Percentiles rank a stretch among this genome's conserved stretches.
phyloP scores from a whole-genome alignment of 2,329 filamentous ascomycete genomes.

The Diaporthe sp. region DNA sequence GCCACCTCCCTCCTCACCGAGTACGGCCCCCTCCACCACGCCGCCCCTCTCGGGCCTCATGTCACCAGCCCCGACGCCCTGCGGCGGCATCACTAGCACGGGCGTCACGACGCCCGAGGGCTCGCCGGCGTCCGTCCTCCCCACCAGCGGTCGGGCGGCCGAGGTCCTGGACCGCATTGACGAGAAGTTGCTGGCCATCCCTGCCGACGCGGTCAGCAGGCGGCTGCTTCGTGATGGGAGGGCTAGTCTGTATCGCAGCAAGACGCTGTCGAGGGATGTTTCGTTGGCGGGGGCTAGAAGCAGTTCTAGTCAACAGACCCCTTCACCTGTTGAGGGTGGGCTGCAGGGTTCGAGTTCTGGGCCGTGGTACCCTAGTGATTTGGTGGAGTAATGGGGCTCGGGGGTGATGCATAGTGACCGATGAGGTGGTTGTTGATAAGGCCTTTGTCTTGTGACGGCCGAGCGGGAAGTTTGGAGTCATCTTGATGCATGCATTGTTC shows the following conservation, averaged over 20 bases:
- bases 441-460: neutral
- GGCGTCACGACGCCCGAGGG: neutral
- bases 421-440: too few relatives aligned
- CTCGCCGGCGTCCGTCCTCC: neutral
- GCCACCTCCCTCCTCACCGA: neutral
- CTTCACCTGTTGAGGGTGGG: neutral
- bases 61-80: neutral
- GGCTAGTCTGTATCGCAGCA: neutral
- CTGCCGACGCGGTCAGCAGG: constrained; percentile 12
- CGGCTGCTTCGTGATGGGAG: neutral
- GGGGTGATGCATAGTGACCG: too few relatives aligned
- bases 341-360: rapidly evolving
- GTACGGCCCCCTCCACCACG: neutral
- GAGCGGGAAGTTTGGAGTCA: neutral
- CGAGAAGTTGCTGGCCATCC: constrained; percentile 10
- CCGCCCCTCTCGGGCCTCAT: neutral
- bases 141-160: neutral
- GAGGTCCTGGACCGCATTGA: neutral
- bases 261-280: neutral
- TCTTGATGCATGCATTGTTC: neutral
- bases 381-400: neutral
- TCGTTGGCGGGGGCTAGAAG: neutral
- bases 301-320: rapidly evolving
- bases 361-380: neutral
- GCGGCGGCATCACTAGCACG: too few relatives aligned